Evolutionary conservation across 108 stramenopile genomes (phyloP).

Genomic region (Cyclotella atomus): DNA sequence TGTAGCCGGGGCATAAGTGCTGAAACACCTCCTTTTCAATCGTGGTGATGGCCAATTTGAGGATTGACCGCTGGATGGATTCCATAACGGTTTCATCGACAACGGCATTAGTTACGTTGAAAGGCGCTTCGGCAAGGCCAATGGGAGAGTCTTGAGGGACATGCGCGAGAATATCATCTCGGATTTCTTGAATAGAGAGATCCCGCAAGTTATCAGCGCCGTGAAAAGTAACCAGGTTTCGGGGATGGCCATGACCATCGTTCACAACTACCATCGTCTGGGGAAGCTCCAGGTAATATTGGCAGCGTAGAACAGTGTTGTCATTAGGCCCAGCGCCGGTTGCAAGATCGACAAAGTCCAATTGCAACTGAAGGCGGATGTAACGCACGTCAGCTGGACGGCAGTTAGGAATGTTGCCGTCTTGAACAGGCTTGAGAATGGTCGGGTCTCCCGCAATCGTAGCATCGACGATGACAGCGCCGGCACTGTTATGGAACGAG

Average conservation of each 20-base stretch:
- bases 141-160: background rate
- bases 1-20: background rate
- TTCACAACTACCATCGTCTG: background rate
- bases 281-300: background rate
- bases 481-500: background rate
- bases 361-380: background rate
- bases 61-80: background rate
- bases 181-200: background rate
- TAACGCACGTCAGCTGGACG: constrained; percentile 2
- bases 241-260: background rate
- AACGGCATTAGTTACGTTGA: background rate
- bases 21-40: background rate
- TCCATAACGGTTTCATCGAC: background rate
- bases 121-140: background rate
- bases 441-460: background rate
- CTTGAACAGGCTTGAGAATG: background rate
- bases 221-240: background rate
- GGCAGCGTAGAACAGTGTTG: background rate
- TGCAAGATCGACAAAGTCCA: background rate
- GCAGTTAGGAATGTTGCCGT: background rate
- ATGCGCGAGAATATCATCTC: background rate
- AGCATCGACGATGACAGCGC: background rate
- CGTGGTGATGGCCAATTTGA: background rate
- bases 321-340: background rate
- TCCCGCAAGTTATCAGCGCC: background rate